A percentile compares a stretch with the other conserved stretches of the same genome.
Conservation (phyloP, 1,139 yeast species). For the Lipomyces yarrowii region DNA sequence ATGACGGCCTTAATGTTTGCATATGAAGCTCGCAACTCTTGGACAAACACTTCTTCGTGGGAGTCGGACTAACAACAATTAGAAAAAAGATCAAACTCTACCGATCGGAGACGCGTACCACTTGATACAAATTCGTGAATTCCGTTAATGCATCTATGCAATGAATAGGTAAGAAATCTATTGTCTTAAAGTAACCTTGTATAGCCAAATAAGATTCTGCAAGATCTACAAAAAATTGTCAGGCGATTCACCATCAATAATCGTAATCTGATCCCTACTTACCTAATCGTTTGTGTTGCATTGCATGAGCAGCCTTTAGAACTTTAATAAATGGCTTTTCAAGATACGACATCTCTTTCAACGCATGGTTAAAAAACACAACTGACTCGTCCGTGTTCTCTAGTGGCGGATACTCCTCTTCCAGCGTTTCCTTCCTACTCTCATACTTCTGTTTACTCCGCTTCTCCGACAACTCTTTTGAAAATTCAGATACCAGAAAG, state of each 20-base stretch:
- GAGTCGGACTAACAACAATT: constrained; percentile 16
- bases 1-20: constrained; percentile 17
- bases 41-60: constrained; percentile 19
- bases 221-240: constrained; percentile 12
- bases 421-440: constrained; percentile 41
- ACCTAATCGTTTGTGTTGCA: constrained; percentile 25
- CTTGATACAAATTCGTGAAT: constrained; percentile 21
- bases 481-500: constrained; percentile 45
- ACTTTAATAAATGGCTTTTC: constrained; percentile 18
- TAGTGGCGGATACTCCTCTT: constrained; percentile 36
- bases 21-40: constrained; percentile 24
- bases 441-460: constrained; percentile 42
- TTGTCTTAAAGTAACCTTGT: constrained; percentile 18
- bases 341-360: constrained; percentile 23
- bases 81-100: background rate
- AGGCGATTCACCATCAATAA: background rate
- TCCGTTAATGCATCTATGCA: constrained; percentile 25
- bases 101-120: constrained; percentile 7
- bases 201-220: constrained; percentile 23
- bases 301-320: constrained; percentile 14
- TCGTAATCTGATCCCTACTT: background rate
- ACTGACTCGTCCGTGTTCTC: constrained; percentile 58
- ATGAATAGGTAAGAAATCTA: constrained; percentile 16
- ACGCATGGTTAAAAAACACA: constrained; percentile 54
- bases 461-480: constrained; percentile 42